Base-by-base conservation (phyloP, 805 yeast species). In the Ogataea salicorniae region DNA sequence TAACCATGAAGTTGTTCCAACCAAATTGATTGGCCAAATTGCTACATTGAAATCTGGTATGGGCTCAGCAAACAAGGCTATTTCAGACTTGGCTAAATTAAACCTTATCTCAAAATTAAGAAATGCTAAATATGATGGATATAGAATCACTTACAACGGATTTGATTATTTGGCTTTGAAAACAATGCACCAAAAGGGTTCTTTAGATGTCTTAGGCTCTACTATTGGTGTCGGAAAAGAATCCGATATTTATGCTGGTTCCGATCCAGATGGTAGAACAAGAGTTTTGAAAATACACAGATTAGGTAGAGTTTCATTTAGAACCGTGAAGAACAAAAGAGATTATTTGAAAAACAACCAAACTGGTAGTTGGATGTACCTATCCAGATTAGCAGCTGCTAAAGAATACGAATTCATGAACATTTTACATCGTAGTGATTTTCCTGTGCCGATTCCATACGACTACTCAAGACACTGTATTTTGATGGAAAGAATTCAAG, bases 141-240 rank as follows among this genome's bases (percentile, higher is more conserved):
- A 87, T 70, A 76, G 92, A 55, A 69, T 94, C 54, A 85, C 96
- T 0, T 91, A 85, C 64, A 80, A 79, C 42, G 99, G 99, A 4
- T 87, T 83, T 66, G 99, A 94, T 67, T 94, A 87, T 63, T 74
- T 94, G 54, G 98, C 98, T 0, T 73, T 94, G 54, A 89, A 84
- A 65, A 77, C 95, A 8, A 80, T 94, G 81, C 72, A 86, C 53
- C 85, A 83, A 59, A 75, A 89, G 55, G 80, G 83, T 38, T 75
- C 88, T 0, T 62, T 94, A 9, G 83, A 83, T 58, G 84, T 92
- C 1, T 78, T 92, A 15, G 97, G 96, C 16, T 75, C 83, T 41
- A 87, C 85, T 9, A 90, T 92, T 56, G 99, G 98, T 50, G 96
- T 94, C 44, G 99, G 99, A 59, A 94, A 94, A 63, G 99, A 94